Base-by-base conservation (phyloP, 2,329 filamentous ascomycete species). In the Juglanconis sp. region DNA sequence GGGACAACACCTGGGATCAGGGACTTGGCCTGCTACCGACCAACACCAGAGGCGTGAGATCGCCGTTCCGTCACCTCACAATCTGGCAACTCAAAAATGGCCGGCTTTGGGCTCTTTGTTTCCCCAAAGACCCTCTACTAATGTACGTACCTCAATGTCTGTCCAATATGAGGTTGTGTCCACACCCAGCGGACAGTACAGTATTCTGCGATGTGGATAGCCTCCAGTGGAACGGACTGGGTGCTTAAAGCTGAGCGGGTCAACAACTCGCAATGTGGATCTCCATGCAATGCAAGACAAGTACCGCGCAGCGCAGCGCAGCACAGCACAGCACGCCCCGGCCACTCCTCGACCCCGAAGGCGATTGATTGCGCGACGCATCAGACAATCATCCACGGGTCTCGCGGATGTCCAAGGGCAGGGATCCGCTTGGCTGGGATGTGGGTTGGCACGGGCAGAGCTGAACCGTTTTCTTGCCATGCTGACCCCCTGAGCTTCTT, bases 271-370 rank as follows among this genome's bases (percentile, higher is more conserved):
- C 40, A 56, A 38, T 30, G 61, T 63, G 61, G 58, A 42, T 57
- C 61, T 38, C 35, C 47, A 61, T 61, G 58, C 55, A 46, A 63
- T 63, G 61, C 61, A 63, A 38, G 61, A 56, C 58, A 63, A 60
- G 55, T 61, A 52, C 58, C 55, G 59, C 50, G 59, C 54, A 60
- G 60, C 53, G 56, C 17, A 17, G 17, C 17, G 60, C 47, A 57
- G 50, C 53, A 53, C 24, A 24, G 24, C 24, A 53, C 53, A 60
- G 46, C 57, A 55, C 10, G 49, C 31, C 47, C 57, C 35, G 49
- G 38, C 42, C 38, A 53, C 50, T 34, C 36, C 42, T 59, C 49
- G 51, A 52, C 50, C 17, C 47, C 49, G 47, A 53, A 34, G 44
- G 38, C 51, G 44, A 40, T 61, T 46, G 61, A 52, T 61, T 63